phyloP scores from a whole-genome alignment of 2,329 filamentous ascomycete genomes.

The Aureobasidium subglaciale region DNA sequence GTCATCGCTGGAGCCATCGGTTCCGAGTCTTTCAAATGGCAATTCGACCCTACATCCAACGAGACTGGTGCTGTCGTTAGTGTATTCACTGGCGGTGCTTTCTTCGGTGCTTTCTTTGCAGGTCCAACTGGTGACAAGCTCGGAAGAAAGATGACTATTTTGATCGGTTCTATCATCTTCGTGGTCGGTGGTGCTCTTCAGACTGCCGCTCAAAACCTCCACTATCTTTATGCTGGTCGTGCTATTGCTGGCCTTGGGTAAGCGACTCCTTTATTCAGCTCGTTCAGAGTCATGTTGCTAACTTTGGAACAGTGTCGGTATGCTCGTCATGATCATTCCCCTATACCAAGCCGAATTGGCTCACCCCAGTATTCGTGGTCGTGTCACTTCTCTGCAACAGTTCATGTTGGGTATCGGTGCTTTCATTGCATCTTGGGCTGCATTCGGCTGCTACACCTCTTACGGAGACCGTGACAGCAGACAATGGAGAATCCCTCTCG shows the following conservation, averaged over 20 bases:
- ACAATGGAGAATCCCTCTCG: constrained; percentile 58
- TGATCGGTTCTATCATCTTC: constrained; percentile 64
- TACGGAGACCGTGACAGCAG: constrained; percentile 41
- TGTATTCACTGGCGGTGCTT: constrained; percentile 46
- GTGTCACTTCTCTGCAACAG: constrained; percentile 69
- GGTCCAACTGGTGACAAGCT: constrained; percentile 57
- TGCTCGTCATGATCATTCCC: constrained; percentile 58
- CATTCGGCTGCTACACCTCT: constrained; percentile 53
- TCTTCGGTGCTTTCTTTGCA: constrained; percentile 59
- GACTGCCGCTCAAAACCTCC: constrained; percentile 54
- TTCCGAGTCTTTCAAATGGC: constrained; percentile 34
- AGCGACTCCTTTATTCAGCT: constrained; percentile 20
- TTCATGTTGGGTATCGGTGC: constrained; percentile 76
- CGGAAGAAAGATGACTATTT: constrained; percentile 65
- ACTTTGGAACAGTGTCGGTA: constrained; percentile 43
- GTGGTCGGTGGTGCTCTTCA: constrained; percentile 66
- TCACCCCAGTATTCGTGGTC: constrained; percentile 69
- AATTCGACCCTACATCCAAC: constrained; percentile 34
- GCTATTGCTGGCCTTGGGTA: constrained; percentile 60
- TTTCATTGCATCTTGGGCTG: constrained; percentile 65
- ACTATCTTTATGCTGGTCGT: constrained; percentile 63
- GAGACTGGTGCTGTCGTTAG: constrained; percentile 23
- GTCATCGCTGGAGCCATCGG: constrained; percentile 53
- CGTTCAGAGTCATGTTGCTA: neutral
- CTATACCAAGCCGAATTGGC: constrained; percentile 74